Percentiles rank a stretch among this genome's conserved stretches.
phyloP scores from a whole-genome alignment of 108 stramenopile genomes.

The Cyclotella cryptica region DNA sequence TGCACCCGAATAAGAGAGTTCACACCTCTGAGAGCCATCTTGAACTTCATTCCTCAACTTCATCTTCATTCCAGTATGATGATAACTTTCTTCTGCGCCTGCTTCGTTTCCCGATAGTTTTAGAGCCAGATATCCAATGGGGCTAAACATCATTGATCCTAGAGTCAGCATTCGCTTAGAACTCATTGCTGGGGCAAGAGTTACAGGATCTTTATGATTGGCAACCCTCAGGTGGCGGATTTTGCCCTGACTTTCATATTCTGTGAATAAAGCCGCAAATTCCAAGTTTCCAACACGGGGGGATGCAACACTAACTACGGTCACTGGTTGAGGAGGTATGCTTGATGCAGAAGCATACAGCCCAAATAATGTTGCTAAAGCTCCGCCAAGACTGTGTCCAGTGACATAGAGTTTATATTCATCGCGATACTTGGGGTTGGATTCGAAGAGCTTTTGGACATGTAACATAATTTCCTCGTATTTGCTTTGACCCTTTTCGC shows the following conservation, averaged over 20 bases:
- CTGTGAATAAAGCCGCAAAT: slow-evolving; percentile 67
- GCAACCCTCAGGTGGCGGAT: slow-evolving; percentile 76
- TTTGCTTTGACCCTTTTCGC: slow-evolving; percentile 52
- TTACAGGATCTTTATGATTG: slow-evolving; percentile 79
- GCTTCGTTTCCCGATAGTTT: slow-evolving; percentile 31
- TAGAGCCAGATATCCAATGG: slow-evolving; percentile 51
- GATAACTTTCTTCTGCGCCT: slow-evolving; percentile 60
- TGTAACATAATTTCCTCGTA: slow-evolving; percentile 61
- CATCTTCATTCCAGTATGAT: slow-evolving; percentile 69
- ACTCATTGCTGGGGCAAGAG: slow-evolving; percentile 66
- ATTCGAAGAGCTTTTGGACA: slow-evolving; percentile 48
- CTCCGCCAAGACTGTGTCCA: slow-evolving; percentile 83
- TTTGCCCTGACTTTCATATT: slow-evolving; percentile 65
- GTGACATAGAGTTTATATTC: slow-evolving; percentile 68
- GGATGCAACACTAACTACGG: slow-evolving; percentile 66
- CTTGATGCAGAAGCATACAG: slow-evolving; percentile 56
- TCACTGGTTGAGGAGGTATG: slow-evolving; percentile 51
- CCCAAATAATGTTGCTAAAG: slow-evolving; percentile 75
- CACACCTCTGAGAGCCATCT: slow-evolving; percentile 20
- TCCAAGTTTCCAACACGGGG: slow-evolving; percentile 70
- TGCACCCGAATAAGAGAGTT: slow-evolving; percentile 42
- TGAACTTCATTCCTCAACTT: slow-evolving; percentile 46
- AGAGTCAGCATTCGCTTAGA: slow-evolving; percentile 55
- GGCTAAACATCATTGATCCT: slow-evolving; percentile 47
- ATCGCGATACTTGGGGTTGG: slow-evolving; percentile 35